These are phyloP conservation scores for Phoenix dactylifera DNA, from an alignment of 176 grass and related monocot genomes.

Conservation along the genomic window DNA sequence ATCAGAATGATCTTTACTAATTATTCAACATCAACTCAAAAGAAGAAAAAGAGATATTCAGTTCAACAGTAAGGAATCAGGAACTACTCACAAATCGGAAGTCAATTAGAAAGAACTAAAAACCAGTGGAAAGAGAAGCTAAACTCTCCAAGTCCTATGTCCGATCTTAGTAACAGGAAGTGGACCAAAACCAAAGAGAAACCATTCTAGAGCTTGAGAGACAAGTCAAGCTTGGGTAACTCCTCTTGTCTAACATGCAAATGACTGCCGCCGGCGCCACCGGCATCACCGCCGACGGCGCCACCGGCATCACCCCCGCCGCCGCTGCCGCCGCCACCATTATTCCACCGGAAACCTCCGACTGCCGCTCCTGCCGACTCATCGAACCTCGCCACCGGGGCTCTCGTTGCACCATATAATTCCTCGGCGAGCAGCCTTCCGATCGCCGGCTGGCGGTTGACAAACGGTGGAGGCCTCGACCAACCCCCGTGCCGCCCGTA, in stretches of 20 bases:
- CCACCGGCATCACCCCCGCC: too few species aligned
- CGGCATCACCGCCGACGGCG: not conserved
- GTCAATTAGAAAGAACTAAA: too few species aligned
- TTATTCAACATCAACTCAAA: too few species aligned
- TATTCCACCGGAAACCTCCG: not conserved
- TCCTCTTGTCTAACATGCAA: not conserved
- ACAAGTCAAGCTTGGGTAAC: conserved; percentile 2
- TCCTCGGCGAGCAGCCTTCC: not conserved
- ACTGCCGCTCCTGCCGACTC: not conserved
- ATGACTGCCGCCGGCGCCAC: not conserved
- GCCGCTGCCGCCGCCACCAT: not conserved
- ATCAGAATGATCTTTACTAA: too few species aligned
- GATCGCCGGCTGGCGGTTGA: not conserved
- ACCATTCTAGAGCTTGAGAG: not conserved
- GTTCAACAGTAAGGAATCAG: too few species aligned
- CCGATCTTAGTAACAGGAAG: too few species aligned
- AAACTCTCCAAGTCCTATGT: too few species aligned
- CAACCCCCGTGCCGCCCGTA: not conserved
- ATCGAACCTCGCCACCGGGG: not conserved
- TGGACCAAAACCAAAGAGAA: too few species aligned
- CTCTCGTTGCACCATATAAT: not conserved
- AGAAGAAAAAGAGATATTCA: too few species aligned
- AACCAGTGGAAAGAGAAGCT: too few species aligned
- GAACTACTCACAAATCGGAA: too few species aligned
- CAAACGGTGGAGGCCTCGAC: not conserved